A percentile compares a stretch with the other conserved stretches of the same genome.
Conservation (phyloP, 371 early-diverging fungal species). For the Catenaria anguillulae region DNA sequence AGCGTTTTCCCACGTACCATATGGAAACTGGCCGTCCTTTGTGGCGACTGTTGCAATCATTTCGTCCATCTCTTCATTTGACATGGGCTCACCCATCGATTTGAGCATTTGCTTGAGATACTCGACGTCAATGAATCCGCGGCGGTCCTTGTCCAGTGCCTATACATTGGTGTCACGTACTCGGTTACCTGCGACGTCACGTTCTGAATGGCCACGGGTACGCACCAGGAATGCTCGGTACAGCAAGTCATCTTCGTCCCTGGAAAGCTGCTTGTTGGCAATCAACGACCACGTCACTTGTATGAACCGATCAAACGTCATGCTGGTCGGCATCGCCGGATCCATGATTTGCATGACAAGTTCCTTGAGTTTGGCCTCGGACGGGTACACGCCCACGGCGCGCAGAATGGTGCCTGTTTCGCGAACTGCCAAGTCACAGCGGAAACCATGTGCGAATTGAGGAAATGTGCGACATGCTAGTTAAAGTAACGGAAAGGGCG, state of each 20-base stretch:
- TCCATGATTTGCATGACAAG: background rate
- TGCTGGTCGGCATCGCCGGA: background rate
- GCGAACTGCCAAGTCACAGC: background rate
- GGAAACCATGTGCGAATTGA: background rate
- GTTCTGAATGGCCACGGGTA: no score
- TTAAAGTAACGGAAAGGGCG: no score
- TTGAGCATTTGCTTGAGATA: background rate
- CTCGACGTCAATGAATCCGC: background rate
- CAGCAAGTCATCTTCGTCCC: background rate
- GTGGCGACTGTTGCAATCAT: background rate
- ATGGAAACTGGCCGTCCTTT: background rate
- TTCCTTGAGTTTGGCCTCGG: constrained; percentile 2
- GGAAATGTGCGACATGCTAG: no score
- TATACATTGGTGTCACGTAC: background rate
- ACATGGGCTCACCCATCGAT: background rate
- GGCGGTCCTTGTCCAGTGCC: background rate
- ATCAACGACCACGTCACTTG: background rate
- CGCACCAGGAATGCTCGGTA: background rate
- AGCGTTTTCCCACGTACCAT: no score
- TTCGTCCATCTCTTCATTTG: background rate
- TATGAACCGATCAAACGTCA: background rate
- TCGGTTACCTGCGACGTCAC: no score
- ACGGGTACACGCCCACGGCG: constrained; percentile 1
- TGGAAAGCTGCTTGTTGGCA: background rate
- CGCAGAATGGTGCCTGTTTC: background rate